A percentile compares a stretch with the other conserved stretches of the same genome.
Conservation (phyloP, 1,284 basidiomycete species). For the Sporisorium iseilematis-ciliati region DNA sequence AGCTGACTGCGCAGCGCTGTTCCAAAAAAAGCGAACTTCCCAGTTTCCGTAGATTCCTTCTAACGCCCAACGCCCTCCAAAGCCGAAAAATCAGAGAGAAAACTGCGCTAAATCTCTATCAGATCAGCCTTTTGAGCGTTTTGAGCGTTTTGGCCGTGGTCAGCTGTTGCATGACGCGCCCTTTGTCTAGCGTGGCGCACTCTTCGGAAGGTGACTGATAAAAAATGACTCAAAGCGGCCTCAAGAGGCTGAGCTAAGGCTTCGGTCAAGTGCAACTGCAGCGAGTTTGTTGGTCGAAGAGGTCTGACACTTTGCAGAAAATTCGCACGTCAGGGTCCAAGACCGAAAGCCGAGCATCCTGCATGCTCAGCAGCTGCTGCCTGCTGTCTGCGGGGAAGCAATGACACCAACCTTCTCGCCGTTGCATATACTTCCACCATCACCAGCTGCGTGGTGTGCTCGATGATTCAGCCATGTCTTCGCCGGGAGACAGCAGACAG, state of each 20-base stretch:
- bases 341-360: neutral
- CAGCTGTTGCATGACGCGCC: conserved; percentile 22
- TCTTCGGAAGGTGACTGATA: neutral
- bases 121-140: neutral
- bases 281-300: neutral
- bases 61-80: conserved; percentile 13
- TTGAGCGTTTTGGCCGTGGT: neutral
- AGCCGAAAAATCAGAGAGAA: conserved; percentile 22
- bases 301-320: neutral
- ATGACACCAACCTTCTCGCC: neutral
- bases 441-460: too few relatives aligned
- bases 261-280: too few relatives aligned
- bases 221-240: conserved; percentile 2
- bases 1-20: conserved; percentile 6
- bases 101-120: neutral
- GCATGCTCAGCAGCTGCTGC: neutral
- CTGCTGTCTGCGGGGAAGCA: conserved; percentile 4
- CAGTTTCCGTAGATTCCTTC: conserved; percentile 6
- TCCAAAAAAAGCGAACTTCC: conserved; percentile 8
- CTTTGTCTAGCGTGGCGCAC: neutral
- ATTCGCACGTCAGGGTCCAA: conserved; percentile 7
- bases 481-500: conserved; percentile 6
- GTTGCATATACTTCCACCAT: neutral
- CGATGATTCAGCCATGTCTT: conserved; percentile 22
- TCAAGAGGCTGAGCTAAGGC: conserved; percentile 6